phyloP scores from a whole-genome alignment of 2,329 filamentous ascomycete species.

The Colletotrichum australisinense region DNA sequence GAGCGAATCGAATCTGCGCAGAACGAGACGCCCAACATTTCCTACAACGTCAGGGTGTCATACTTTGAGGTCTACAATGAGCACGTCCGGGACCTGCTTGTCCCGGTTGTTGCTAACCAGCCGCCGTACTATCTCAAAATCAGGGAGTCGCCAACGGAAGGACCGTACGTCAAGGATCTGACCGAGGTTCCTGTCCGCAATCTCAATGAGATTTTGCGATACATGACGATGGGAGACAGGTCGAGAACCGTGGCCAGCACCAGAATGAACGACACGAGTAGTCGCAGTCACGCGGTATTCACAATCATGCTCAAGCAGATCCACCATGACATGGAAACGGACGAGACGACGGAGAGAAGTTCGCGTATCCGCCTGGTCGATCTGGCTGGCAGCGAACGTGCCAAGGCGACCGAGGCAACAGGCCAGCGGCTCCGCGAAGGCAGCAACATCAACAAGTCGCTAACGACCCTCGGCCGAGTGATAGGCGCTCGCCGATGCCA shows the following conservation, averaged over 20 bases:
- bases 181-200: slow-evolving; percentile 93
- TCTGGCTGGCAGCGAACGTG: slow-evolving; percentile 92
- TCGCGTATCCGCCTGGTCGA: slow-evolving; percentile 96
- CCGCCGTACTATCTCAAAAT: slow-evolving; percentile 95
- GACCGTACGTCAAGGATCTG: slow-evolving; percentile 95
- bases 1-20: slow-evolving; percentile 84
- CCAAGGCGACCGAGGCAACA: slow-evolving; percentile 95
- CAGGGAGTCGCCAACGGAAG: slow-evolving; percentile 92
- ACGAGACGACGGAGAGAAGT: slow-evolving; percentile 95
- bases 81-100: slow-evolving; percentile 93
- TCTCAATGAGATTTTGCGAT: slow-evolving; percentile 86
- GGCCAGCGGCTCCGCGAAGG: slow-evolving; percentile 92
- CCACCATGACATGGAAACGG: slow-evolving; percentile 95
- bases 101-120: slow-evolving; percentile 76
- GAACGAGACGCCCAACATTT: slow-evolving; percentile 88
- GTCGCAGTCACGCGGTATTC: slow-evolving; percentile 95
- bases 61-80: slow-evolving; percentile 99
- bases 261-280: slow-evolving; percentile 99
- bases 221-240: slow-evolving; percentile 90
- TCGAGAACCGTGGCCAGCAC: slow-evolving; percentile 92
- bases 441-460: slow-evolving; percentile 98
- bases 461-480: slow-evolving; percentile 94
- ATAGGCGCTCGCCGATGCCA: slow-evolving; percentile 88
- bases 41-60: slow-evolving; percentile 95
- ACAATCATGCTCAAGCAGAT: slow-evolving; percentile 99